These are phyloP conservation scores for Globisporangium splendens DNA, from an alignment of 352 stramenopile species.

Conservation along the genomic window DNA sequence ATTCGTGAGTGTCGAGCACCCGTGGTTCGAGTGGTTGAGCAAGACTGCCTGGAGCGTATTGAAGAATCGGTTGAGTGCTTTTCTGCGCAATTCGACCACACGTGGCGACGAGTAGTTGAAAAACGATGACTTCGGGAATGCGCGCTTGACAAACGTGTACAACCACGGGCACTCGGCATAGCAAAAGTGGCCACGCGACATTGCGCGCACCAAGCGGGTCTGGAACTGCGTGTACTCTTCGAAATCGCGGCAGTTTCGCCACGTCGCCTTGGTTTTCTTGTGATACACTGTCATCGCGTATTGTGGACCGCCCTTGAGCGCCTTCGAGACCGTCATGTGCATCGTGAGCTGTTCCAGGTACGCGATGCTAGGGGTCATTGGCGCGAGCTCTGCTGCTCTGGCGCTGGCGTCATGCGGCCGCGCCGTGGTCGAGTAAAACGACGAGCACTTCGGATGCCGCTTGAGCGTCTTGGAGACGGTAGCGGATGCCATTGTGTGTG, in stretches of 20 bases:
- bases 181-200: constrained; percentile 43
- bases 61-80: constrained; percentile 37
- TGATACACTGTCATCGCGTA: constrained; percentile 13
- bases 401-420: neutral
- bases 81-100: constrained; percentile 28
- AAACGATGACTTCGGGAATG: constrained; percentile 39
- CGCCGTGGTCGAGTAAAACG: neutral
- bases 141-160: constrained; percentile 45
- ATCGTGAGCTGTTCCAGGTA: constrained; percentile 8
- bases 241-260: constrained; percentile 6
- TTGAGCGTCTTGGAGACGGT: neutral
- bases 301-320: constrained; percentile 8
- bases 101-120: constrained; percentile 23
- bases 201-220: constrained; percentile 22
- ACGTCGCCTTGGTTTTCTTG: constrained; percentile 3
- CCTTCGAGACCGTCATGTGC: constrained; percentile 4
- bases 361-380: constrained; percentile 2
- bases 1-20: constrained; percentile 24
- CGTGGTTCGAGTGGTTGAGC: constrained; percentile 33
- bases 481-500: too few relatives aligned
- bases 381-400: neutral
- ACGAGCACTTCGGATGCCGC: constrained; percentile 8
- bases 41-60: constrained; percentile 25
- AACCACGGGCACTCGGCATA: constrained; percentile 47
- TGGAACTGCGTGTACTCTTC: constrained; percentile 25